These are phyloP conservation scores for Kazachstania sp. DNA, from an alignment of 1,139 yeast genomes.

Conservation along the genomic window DNA sequence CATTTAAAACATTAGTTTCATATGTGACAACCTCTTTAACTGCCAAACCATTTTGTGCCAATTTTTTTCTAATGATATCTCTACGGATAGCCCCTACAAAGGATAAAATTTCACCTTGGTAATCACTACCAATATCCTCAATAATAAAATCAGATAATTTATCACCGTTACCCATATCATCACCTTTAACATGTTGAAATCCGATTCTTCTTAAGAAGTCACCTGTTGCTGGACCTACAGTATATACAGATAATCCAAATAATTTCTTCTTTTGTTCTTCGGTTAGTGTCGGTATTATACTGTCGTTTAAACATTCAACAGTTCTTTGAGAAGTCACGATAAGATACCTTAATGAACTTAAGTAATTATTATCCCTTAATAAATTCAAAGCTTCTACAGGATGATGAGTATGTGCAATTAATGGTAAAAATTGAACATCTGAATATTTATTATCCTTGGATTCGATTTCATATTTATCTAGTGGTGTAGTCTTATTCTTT, in stretches of 20 bases:
- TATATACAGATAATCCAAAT: constrained; percentile 52
- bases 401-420: constrained; percentile 54
- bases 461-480: constrained; percentile 50
- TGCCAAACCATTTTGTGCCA: constrained; percentile 39
- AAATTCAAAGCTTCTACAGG: constrained; percentile 37
- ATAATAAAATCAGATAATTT: constrained; percentile 59
- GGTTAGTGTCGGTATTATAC: constrained; percentile 30
- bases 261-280: constrained; percentile 22
- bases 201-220: constrained; percentile 54
- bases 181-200: constrained; percentile 64
- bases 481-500: constrained; percentile 60
- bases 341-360: constrained; percentile 38
- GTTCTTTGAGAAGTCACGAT: constrained; percentile 92
- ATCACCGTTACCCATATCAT: constrained; percentile 72
- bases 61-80: constrained; percentile 66
- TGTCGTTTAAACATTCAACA: constrained; percentile 62
- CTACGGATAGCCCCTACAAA: constrained; percentile 81
- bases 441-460: constrained; percentile 34
- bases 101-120: constrained; percentile 42
- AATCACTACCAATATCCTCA: constrained; percentile 30
- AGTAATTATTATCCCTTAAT: constrained; percentile 38
- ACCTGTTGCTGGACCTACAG: constrained; percentile 89
- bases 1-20: constrained; percentile 47
- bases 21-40: constrained; percentile 63
- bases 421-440: constrained; percentile 51